Percentiles rank a stretch among this genome's conserved stretches.
phyloP scores from a whole-genome alignment of 768 basidiomycete genomes.

The Russula ochroleuca region DNA sequence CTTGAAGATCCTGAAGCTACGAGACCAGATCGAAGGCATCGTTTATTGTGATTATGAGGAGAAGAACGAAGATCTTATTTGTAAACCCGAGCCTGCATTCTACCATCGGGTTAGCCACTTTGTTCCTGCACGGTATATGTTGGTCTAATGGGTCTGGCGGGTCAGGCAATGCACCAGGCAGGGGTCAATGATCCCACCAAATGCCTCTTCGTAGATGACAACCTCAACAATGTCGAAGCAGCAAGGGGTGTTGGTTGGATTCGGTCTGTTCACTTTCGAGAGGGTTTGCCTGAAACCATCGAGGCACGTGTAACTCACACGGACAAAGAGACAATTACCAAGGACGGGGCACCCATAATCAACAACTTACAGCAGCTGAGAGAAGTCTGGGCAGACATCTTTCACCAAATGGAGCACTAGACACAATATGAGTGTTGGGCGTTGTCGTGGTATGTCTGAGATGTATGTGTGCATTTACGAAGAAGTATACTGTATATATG shows the following conservation, averaged over 20 bases:
- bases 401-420: conserved; percentile 38
- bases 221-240: conserved; percentile 58
- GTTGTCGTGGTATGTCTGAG: background rate
- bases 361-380: conserved; percentile 61
- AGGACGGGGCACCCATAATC: conserved; percentile 51
- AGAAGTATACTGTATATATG: conserved; percentile 1
- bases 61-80: conserved; percentile 57
- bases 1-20: conserved; percentile 63
- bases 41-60: conserved; percentile 74
- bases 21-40: conserved; percentile 68
- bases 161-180: conserved; percentile 65
- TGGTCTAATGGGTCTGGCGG: conserved; percentile 2
- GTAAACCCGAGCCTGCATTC: conserved; percentile 76
- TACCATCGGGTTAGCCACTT: conserved; percentile 50
- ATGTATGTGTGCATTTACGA: conserved; percentile 9
- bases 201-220: conserved; percentile 81
- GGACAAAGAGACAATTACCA: conserved; percentile 38
- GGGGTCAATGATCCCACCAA: conserved; percentile 58
- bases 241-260: conserved; percentile 67
- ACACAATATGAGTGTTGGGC: background rate
- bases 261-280: conserved; percentile 71
- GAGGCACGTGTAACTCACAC: conserved; percentile 54
- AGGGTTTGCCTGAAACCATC: conserved; percentile 55
- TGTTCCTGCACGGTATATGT: background rate
- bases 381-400: conserved; percentile 70